Evolutionary conservation across 768 basidiomycete species (phyloP).

Genomic region (Phaffia tasmanica): DNA sequence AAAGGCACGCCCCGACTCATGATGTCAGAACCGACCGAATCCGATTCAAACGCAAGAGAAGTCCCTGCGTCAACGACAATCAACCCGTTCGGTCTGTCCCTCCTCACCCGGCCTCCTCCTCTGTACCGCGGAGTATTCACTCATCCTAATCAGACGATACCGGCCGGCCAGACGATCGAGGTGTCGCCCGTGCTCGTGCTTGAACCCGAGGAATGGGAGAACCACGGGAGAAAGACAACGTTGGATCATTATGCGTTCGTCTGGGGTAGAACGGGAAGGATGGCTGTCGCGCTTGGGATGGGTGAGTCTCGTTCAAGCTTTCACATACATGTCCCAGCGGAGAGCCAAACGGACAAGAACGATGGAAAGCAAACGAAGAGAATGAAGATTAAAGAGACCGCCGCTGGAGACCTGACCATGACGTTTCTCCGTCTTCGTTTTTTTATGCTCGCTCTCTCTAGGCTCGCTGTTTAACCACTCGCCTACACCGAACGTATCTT

Average conservation of each 20-base stretch:
- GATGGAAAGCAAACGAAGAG: too few species aligned
- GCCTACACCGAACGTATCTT: constrained; percentile 36
- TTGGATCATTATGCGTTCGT: constrained; percentile 67
- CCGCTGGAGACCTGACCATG: neutral
- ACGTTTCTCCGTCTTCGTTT: neutral
- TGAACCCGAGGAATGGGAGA: constrained; percentile 55
- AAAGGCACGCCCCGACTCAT: too few species aligned
- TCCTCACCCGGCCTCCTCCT: constrained; percentile 22
- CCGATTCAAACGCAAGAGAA: neutral
- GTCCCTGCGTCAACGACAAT: neutral
- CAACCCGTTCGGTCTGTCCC: constrained; percentile 14
- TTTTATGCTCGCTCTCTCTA: too few species aligned
- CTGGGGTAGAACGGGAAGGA: constrained; percentile 54
- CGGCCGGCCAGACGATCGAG: constrained; percentile 60
- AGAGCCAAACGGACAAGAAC: neutral
- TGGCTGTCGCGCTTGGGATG: constrained; percentile 68
- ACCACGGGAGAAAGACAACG: constrained; percentile 52
- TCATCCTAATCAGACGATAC: constrained; percentile 42
- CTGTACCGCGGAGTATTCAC: constrained; percentile 42
- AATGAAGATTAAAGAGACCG: neutral
- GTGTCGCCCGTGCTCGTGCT: constrained; percentile 76
- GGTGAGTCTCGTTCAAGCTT: constrained; percentile 43
- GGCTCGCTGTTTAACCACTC: constrained; percentile 70
- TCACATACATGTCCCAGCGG: neutral
- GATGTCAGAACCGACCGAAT: too few species aligned